Evolutionary conservation across 2,329 filamentous ascomycete genomes (phyloP).

Genomic region (Ustilaginoidea virens): DNA sequence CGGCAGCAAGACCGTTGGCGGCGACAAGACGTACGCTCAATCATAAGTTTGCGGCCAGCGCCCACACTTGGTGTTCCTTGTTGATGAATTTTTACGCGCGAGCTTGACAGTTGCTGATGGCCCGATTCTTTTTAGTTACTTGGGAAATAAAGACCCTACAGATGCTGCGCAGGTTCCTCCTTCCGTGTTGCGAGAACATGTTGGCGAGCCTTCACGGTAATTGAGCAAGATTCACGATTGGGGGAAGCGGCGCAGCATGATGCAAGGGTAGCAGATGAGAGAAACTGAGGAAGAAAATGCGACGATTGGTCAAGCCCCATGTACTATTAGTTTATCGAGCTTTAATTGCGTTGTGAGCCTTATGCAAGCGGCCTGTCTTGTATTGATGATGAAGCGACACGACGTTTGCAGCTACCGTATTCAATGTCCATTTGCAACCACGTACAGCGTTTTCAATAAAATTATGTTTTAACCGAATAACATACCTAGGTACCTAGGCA

Average conservation of each 20-base stretch:
- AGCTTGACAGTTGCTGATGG: background rate
- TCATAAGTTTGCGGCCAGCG: constrained; percentile 18
- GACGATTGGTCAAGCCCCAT: too few species aligned
- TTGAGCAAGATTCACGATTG: constrained; percentile 32
- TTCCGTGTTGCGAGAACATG: constrained; percentile 30
- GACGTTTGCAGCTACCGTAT: too few species aligned
- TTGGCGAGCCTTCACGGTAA: constrained; percentile 28
- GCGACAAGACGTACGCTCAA: constrained; percentile 30
- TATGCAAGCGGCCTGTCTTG: too few species aligned
- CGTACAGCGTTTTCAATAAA: too few species aligned
- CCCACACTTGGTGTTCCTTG: constrained; percentile 1
- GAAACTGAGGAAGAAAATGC: background rate
- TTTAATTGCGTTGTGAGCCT: too few species aligned
- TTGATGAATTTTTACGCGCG: too few species aligned
- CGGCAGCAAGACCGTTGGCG: constrained; percentile 36
- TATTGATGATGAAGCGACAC: too few species aligned
- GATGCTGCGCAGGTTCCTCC: constrained; percentile 43
- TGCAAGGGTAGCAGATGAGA: constrained; percentile 14
- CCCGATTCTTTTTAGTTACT: too few species aligned
- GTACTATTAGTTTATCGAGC: background rate
- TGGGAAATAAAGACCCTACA: constrained; percentile 27
- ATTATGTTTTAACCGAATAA: too few species aligned
- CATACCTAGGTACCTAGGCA: too few species aligned
- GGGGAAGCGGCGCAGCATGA: constrained; percentile 28
- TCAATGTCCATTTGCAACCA: too few species aligned